Evolutionary conservation across 345 rosid genomes (phyloP).

Genomic region (Acer yangbiense): DNA sequence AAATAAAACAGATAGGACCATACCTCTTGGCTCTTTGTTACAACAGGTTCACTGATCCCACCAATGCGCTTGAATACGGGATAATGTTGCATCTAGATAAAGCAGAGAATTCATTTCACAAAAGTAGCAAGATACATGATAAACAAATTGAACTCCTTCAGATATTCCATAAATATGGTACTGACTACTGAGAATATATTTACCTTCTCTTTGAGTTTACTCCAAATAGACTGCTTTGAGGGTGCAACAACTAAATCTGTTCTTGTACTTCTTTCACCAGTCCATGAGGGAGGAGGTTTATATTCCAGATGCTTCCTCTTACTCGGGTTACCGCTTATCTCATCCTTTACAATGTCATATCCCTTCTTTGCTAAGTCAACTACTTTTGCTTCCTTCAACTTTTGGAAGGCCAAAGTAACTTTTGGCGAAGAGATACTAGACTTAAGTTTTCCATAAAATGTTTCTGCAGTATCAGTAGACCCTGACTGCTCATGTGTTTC

Average conservation of each 20-base stretch:
- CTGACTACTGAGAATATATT: constrained; percentile 12
- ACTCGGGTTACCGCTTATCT: constrained; percentile 61
- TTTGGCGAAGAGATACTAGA: constrained; percentile 67
- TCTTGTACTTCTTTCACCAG: constrained; percentile 78
- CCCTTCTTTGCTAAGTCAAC: constrained; percentile 85
- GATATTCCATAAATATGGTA: neutral
- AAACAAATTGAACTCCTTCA: neutral
- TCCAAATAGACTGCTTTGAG: constrained; percentile 68
- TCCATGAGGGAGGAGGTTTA: constrained; percentile 63
- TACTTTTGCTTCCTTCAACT: constrained; percentile 67
- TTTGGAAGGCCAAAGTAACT: constrained; percentile 60
- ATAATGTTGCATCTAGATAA: constrained; percentile 66
- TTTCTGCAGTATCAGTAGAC: constrained; percentile 43
- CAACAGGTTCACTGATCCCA: constrained; percentile 86
- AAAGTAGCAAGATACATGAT: constrained; percentile 7
- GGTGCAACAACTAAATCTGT: constrained; percentile 70
- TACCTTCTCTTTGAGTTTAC: constrained; percentile 71
- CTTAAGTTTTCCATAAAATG: constrained; percentile 71
- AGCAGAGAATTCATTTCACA: constrained; percentile 4
- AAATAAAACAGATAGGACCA: constrained; percentile 3
- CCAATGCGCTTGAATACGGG: constrained; percentile 67
- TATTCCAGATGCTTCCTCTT: constrained; percentile 82
- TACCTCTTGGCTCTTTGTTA: constrained; percentile 91
- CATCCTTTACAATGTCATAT: constrained; percentile 85
- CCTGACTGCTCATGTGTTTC: constrained; percentile 51